Percentiles rank a stretch among this genome's conserved stretches.
These are phyloP conservation scores for Zygosaccharomyces siamensis DNA, from an alignment of 805 yeast genomes.

Conservation along the genomic window DNA sequence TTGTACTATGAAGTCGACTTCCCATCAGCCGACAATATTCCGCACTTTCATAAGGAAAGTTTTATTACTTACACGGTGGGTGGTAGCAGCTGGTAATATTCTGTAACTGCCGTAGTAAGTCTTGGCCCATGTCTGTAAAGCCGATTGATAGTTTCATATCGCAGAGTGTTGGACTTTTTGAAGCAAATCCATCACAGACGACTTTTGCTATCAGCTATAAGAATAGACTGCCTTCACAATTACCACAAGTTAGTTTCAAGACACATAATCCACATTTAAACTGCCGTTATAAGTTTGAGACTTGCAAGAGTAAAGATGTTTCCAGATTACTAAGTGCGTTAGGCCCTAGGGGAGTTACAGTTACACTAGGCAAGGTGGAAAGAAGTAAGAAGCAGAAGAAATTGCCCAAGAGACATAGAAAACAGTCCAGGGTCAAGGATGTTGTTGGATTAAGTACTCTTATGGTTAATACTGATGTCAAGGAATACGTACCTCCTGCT, in stretches of 20 bases:
- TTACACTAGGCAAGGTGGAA: constrained; percentile 25
- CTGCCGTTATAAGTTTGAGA: constrained; percentile 51
- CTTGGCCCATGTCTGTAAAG: constrained; percentile 22
- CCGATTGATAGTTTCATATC: constrained; percentile 42
- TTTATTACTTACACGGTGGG: not conserved
- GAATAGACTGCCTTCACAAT: constrained; percentile 1
- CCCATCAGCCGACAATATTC: not conserved
- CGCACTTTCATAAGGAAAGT: not conserved
- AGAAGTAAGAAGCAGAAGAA: constrained; percentile 12
- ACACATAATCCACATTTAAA: constrained; percentile 63
- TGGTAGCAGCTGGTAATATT: not conserved
- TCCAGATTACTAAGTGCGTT: constrained; percentile 65
- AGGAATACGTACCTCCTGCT: constrained; percentile 21
- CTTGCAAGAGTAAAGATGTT: constrained; percentile 65
- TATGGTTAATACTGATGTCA: constrained; percentile 28
- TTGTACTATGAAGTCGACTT: not conserved
- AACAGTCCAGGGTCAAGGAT: constrained; percentile 16
- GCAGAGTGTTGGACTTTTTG: constrained; percentile 39
- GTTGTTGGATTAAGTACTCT: constrained; percentile 26
- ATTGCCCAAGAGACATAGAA: constrained; percentile 8
- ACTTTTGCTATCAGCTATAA: constrained; percentile 33
- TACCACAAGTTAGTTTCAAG: constrained; percentile 41
- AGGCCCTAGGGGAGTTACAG: constrained; percentile 60
- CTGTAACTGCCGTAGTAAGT: not conserved
- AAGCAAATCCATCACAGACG: constrained; percentile 40